Evolutionary conservation across 2,329 filamentous ascomycete species (phyloP).

Genomic region (Coccinonectria pachysandricola): DNA sequence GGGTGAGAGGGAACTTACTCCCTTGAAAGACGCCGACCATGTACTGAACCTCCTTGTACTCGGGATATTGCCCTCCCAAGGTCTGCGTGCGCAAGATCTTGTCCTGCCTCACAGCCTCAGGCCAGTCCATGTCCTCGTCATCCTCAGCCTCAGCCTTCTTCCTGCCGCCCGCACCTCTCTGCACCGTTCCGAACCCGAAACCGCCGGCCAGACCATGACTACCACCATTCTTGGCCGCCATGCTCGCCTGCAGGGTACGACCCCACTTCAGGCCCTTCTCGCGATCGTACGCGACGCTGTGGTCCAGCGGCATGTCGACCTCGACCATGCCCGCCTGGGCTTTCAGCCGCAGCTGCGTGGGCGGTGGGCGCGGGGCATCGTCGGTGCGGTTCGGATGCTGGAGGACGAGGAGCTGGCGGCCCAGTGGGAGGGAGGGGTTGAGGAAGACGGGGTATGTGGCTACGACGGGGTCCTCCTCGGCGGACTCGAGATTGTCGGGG

Average conservation of each 20-base stretch:
- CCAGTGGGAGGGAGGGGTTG: slow-evolving; percentile 56
- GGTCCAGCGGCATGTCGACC: slow-evolving; percentile 78
- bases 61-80: slow-evolving; percentile 69
- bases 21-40: slow-evolving; percentile 89
- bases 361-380: slow-evolving; percentile 39
- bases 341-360: slow-evolving; percentile 74
- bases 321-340: slow-evolving; percentile 74
- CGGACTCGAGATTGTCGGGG: slow-evolving; percentile 11
- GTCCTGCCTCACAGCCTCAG: slow-evolving; percentile 56
- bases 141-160: slow-evolving; percentile 32
- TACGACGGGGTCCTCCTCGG: slow-evolving; percentile 57
- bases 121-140: slow-evolving; percentile 49
- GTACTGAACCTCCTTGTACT: slow-evolving; percentile 64
- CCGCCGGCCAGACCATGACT: slow-evolving; percentile 63
- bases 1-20: slow-evolving; percentile 39
- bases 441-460: slow-evolving; percentile 77
- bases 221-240: slow-evolving; percentile 49
- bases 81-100: slow-evolving; percentile 73
- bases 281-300: slow-evolving; percentile 66
- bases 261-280: slow-evolving; percentile 77
- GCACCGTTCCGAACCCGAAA: slow-evolving; percentile 51
- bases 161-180: slow-evolving; percentile 23
- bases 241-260: slow-evolving; percentile 55
- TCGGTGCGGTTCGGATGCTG: slow-evolving; percentile 76
- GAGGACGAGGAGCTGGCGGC: slow-evolving; percentile 65